A percentile compares a stretch with the other conserved stretches of the same genome.
Evolutionary conservation across 305 asterid genomes (phyloP).

Genomic region (Rubia balearica): DNA sequence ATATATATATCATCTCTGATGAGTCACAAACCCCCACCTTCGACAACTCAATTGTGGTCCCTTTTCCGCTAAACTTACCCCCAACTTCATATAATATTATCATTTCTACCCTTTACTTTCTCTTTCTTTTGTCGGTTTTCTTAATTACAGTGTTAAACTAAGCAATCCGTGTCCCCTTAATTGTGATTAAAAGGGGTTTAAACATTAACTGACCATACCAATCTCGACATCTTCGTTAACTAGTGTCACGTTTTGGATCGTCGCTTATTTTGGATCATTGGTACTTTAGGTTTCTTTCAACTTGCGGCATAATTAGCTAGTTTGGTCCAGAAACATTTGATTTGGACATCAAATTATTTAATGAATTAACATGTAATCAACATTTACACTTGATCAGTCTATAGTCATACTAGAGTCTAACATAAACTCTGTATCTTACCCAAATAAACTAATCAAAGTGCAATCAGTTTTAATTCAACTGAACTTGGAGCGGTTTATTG

Average conservation of each 20-base stretch:
- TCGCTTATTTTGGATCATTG: neutral
- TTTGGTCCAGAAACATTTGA: conserved; percentile 5
- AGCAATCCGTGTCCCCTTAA: neutral
- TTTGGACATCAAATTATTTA: neutral
- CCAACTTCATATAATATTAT: neutral
- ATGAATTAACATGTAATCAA: neutral
- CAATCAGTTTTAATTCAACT: too few relatives aligned
- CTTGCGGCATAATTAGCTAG: conserved; percentile 7
- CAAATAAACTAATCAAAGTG: too few relatives aligned
- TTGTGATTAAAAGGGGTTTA: neutral
- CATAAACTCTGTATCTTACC: too few relatives aligned
- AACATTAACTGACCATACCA: neutral
- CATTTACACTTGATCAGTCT: neutral
- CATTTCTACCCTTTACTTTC: neutral
- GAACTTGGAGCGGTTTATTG: too few relatives aligned
- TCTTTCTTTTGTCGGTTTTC: neutral
- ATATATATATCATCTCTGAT: conserved; percentile 23
- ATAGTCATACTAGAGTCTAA: too few relatives aligned
- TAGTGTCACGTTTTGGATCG: conserved; percentile 1
- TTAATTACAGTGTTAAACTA: neutral
- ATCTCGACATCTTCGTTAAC: neutral
- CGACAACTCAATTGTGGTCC: conserved; percentile 48
- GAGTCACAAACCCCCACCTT: conserved; percentile 35
- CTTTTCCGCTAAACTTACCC: conserved; percentile 22
- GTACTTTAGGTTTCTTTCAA: neutral